These are phyloP conservation scores for Apium graveolens DNA, from an alignment of 129 eudicot species.

Conservation along the genomic window DNA sequence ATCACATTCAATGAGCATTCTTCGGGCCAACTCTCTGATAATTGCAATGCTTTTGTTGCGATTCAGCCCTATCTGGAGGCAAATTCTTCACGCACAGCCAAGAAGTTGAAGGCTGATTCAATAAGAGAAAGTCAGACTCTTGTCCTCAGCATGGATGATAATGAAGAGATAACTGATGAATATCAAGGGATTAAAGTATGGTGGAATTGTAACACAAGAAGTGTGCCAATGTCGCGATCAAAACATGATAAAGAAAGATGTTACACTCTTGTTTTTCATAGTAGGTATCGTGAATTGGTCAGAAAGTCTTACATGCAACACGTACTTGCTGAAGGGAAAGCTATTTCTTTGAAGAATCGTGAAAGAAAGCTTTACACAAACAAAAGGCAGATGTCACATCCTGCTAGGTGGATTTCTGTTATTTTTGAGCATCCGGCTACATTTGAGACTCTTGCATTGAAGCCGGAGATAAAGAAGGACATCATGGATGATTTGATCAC, in stretches of 20 bases:
- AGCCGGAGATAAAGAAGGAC: not conserved
- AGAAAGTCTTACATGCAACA: not conserved
- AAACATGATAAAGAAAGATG: not conserved
- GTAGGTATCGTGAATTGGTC: not conserved
- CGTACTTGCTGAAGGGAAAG: not conserved
- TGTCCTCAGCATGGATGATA: not conserved
- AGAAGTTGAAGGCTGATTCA: not conserved
- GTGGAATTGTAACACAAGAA: not conserved
- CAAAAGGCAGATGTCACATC: not conserved
- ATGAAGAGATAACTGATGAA: not conserved
- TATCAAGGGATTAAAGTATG: not conserved
- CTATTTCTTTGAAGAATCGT: not conserved
- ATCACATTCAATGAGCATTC: not conserved
- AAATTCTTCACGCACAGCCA: not conserved
- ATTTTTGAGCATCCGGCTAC: not conserved
- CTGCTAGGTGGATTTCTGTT: not conserved
- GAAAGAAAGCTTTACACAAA: constrained; percentile 2
- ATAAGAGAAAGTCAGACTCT: not conserved
- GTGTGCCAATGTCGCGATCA: not conserved
- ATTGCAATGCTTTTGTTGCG: not conserved
- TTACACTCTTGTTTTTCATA: not conserved
- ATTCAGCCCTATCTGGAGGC: not conserved
- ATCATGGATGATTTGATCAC: constrained; percentile 1
- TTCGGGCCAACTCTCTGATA: not conserved
- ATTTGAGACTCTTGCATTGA: not conserved